These are phyloP conservation scores for Spatholobus suberectus DNA, from an alignment of 306 rosid genomes.

Conservation along the genomic window DNA sequence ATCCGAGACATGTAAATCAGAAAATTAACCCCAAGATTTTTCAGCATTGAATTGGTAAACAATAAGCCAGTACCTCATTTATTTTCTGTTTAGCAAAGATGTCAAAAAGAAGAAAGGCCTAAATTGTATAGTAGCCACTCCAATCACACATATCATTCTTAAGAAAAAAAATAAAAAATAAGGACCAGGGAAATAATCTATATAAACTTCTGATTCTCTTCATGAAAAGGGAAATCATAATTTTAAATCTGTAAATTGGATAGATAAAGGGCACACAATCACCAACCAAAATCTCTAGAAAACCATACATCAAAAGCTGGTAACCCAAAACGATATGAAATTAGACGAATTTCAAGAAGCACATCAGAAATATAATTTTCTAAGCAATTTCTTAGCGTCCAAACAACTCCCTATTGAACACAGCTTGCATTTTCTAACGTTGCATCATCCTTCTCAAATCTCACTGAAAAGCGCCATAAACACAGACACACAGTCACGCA, in stretches of 20 bases:
- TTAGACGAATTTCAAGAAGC: background rate
- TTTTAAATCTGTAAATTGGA: background rate
- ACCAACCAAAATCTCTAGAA: conserved; percentile 1
- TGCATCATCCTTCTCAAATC: background rate
- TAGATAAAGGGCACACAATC: background rate
- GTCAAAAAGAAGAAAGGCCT: conserved; percentile 21
- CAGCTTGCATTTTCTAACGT: background rate
- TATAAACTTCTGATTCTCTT: background rate
- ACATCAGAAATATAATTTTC: background rate
- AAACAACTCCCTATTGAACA: background rate
- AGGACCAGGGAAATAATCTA: background rate
- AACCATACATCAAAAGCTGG: background rate
- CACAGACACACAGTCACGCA: background rate
- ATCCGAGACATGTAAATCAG: background rate
- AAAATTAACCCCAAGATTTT: conserved; percentile 24
- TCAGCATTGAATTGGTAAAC: conserved; percentile 8
- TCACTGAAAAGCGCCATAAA: background rate
- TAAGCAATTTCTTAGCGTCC: background rate
- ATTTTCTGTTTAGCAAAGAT: background rate
- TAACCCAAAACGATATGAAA: background rate
- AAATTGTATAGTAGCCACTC: conserved; percentile 15
- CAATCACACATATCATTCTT: background rate
- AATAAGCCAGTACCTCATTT: background rate
- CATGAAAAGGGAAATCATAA: background rate
- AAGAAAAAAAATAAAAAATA: background rate